Evolutionary conservation across 495 filamentous ascomycete genomes (phyloP).

Genomic region (Filosporella fistucella): DNA sequence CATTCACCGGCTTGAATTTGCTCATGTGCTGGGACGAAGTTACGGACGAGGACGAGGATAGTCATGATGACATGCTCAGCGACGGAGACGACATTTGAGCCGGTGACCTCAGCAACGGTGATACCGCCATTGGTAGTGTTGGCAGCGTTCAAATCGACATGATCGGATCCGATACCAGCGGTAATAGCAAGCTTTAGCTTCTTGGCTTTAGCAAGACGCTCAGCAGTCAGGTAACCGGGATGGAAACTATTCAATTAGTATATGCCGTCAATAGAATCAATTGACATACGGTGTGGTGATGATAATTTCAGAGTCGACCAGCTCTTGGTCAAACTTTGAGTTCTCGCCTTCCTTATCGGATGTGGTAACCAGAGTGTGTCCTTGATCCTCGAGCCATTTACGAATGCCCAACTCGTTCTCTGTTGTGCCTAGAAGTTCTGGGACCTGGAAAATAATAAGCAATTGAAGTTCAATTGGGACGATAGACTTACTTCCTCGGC

Average conservation of each 20-base stretch:
- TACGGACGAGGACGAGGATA: conserved; percentile 91
- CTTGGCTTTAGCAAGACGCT: conserved; percentile 96
- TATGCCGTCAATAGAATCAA: neutral
- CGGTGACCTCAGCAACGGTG: conserved; percentile 92
- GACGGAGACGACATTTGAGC: conserved; percentile 86
- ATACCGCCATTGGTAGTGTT: conserved; percentile 98
- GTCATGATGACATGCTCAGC: conserved; percentile 98
- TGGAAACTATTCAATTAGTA: conserved; percentile 67
- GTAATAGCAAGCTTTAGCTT: conserved; percentile 97
- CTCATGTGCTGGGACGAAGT: conserved; percentile 98
- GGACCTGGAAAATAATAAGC: conserved; percentile 30
- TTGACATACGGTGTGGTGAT: conserved; percentile 90
- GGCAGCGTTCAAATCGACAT: conserved; percentile 93
- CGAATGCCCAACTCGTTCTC: conserved; percentile 97
- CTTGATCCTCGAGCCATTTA: conserved; percentile 93
- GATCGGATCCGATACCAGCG: conserved; percentile 96
- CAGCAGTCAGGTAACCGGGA: conserved; percentile 94
- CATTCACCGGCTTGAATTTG: conserved; percentile 83
- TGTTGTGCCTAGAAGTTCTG: conserved; percentile 77
- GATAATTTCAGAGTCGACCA: conserved; percentile 96
- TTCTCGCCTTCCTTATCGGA: conserved; percentile 94
- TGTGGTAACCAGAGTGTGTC: conserved; percentile 94
- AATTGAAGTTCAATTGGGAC: conserved; percentile 6
- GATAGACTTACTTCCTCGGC: conserved; percentile 21
- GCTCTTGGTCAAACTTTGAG: conserved; percentile 90